Percentiles rank a stretch among this genome's conserved stretches.
Conservation (phyloP, 331 rosid species). For the Dryas integrifolia region DNA sequence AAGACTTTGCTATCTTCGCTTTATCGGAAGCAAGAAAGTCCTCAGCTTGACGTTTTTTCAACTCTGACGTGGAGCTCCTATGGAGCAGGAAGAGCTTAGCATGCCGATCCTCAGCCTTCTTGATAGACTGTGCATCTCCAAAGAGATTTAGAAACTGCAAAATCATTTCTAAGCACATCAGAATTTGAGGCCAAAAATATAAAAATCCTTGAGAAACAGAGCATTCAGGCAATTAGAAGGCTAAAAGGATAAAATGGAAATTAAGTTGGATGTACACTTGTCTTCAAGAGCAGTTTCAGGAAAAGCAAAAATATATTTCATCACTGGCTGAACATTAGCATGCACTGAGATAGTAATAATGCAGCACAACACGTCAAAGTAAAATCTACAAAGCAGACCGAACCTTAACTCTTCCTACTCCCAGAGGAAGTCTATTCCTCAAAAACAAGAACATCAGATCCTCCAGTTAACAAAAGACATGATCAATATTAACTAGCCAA, state of each 20-base stretch:
- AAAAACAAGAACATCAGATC: neutral
- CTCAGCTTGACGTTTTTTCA: constrained; percentile 90
- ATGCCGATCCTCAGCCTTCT: constrained; percentile 91
- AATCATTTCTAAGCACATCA: constrained; percentile 18
- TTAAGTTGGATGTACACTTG: constrained; percentile 1
- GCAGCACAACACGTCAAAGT: neutral
- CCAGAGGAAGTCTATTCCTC: neutral
- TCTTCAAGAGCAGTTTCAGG: neutral
- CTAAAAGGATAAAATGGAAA: neutral
- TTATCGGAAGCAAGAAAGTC: constrained; percentile 85
- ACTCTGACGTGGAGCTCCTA: constrained; percentile 74
- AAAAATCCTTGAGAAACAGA: neutral
- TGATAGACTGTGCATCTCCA: constrained; percentile 83
- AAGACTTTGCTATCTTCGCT: constrained; percentile 66
- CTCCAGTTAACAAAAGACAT: neutral
- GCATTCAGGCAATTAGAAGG: neutral
- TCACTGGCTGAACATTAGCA: neutral
- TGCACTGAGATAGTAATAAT: neutral
- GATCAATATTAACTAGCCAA: neutral
- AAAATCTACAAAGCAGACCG: neutral
- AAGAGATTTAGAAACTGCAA: constrained; percentile 88
- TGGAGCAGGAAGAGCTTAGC: constrained; percentile 83
- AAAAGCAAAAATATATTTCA: constrained; percentile 1
- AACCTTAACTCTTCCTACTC: neutral
- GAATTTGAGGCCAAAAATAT: neutral